These are phyloP conservation scores for Isatis lusitanica DNA, from an alignment of 441 rosid species.

Conservation along the genomic window DNA sequence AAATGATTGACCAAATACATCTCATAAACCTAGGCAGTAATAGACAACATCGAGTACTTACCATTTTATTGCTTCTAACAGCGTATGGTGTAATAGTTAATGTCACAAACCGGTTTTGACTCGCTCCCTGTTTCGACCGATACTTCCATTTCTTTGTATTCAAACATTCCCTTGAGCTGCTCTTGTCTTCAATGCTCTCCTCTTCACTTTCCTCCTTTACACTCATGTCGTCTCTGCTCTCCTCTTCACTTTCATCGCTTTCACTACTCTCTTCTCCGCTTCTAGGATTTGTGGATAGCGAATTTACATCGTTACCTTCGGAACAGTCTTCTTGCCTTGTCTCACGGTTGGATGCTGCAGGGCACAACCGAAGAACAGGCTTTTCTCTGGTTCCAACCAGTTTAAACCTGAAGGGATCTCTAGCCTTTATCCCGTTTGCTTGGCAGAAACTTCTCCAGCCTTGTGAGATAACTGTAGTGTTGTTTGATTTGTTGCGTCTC, in stretches of 20 bases:
- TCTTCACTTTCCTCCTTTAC: not conserved
- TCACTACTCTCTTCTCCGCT: constrained; percentile 10
- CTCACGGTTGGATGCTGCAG: constrained; percentile 3
- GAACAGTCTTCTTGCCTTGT: constrained; percentile 3
- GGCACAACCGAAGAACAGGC: constrained; percentile 11
- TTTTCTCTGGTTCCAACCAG: not conserved
- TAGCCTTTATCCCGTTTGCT: constrained; percentile 12
- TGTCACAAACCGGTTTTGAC: constrained; percentile 23
- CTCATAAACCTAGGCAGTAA: not conserved
- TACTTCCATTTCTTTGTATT: not conserved
- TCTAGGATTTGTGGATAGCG: constrained; percentile 10
- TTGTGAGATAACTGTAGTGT: not conserved
- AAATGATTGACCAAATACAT: not conserved
- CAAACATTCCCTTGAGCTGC: not conserved
- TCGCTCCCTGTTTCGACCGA: not conserved
- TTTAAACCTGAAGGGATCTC: constrained; percentile 29
- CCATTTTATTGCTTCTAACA: not conserved
- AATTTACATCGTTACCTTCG: not conserved
- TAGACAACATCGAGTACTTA: not conserved
- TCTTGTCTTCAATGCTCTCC: not conserved
- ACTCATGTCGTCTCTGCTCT: not conserved
- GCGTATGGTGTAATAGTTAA: constrained; percentile 12
- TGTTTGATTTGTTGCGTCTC: constrained; percentile 3
- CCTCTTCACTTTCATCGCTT: not conserved
- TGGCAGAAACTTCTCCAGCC: constrained; percentile 31